phyloP scores from a whole-genome alignment of 2,329 filamentous ascomycete genomes.

The Bipolaris zeicola region DNA sequence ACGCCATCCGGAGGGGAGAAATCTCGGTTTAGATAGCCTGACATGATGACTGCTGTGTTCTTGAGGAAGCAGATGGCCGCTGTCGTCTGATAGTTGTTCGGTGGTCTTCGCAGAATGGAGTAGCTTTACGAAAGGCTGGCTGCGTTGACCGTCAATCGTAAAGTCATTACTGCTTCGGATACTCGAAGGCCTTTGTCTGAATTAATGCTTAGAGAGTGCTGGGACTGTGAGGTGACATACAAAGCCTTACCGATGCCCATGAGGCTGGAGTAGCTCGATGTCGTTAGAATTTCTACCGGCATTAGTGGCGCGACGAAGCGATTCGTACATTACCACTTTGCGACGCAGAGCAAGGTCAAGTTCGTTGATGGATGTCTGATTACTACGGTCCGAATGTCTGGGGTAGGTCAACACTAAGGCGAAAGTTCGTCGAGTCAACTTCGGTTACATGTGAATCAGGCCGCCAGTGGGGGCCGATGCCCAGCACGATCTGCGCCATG shows the following conservation, averaged over 20 bases:
- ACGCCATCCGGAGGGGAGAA: background rate
- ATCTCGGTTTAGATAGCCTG: background rate
- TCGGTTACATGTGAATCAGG: background rate
- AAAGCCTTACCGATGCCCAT: background rate
- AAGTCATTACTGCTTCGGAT: background rate
- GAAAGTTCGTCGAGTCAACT: background rate
- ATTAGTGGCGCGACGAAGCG: background rate
- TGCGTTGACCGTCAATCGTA: too few species aligned
- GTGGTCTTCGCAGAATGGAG: background rate
- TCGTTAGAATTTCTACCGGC: background rate
- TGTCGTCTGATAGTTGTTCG: background rate
- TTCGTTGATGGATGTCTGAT: background rate
- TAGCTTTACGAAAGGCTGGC: background rate
- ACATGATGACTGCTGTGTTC: background rate
- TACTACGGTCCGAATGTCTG: background rate
- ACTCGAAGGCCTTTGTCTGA: background rate
- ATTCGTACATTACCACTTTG: background rate
- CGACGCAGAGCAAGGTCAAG: too few species aligned
- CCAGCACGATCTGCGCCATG: background rate
- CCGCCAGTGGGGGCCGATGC: background rate
- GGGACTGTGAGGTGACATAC: too few species aligned
- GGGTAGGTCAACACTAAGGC: background rate
- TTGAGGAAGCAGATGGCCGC: background rate
- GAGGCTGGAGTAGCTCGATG: background rate
- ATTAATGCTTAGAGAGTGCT: background rate